Evolutionary conservation across 305 asterid species (phyloP), one percentile per base, ranked within the genome.

Genomic region (Plantago coronopus): DNA sequence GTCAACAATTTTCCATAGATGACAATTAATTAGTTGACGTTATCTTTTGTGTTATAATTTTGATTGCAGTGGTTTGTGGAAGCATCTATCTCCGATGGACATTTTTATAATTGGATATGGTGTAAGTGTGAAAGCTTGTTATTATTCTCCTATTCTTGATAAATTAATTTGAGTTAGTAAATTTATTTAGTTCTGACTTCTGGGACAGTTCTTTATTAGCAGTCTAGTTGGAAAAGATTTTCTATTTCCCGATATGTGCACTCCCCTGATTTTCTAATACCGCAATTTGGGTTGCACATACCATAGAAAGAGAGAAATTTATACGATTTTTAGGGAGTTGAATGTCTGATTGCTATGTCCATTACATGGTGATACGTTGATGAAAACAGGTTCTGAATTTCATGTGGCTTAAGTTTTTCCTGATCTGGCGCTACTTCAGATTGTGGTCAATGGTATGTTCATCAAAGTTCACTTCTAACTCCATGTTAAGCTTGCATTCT

Each of bases 371-470:
- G 49, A 20, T 64, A 40, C 66, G 18, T 59, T 74, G 59, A 68
- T 71, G 19, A 57, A 50, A 72, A 65, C 87, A 93, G 98, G 97
- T 93, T 49, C 84, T 93, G 21, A 93, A 82, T 77, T 93, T 93
- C 81, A 89, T 87, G 97, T 93, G 99, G 99, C 94, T 93, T 59
- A 93, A 93, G 62, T 93, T 93, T 78, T 81, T 93, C 69, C 86
- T 93, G 75, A 78, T 93, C 69, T 89, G 99, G 99, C 91, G 99
- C 68, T 93, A 78, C 81, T 93, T 93, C 76, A 81, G 96, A 37
- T 83, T 93, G 76, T 93, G 96, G 95, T 80, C 99, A 50, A 76
- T 93, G 95, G 96, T 93, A 78, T 50, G 79, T 70, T 78, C 56
- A 48, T 60, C 56, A 61, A 7, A 12, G 40, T 37, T 60, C 43